Evolutionary conservation across 2,329 filamentous ascomycete genomes (phyloP).

Genomic region (Sporothrix globosa): DNA sequence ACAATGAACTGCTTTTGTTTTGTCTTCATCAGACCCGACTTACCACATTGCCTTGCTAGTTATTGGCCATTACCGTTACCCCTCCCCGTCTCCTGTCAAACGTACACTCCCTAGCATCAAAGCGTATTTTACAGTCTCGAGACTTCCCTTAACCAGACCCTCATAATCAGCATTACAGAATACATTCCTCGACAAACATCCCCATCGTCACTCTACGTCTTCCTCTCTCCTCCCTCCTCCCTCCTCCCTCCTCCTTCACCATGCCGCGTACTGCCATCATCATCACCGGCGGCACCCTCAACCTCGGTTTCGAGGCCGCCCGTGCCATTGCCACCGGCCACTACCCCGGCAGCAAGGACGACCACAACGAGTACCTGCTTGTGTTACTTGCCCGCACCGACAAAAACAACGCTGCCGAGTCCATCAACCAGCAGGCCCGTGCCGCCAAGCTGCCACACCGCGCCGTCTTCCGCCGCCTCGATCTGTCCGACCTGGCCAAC

Average conservation of each 20-base stretch:
- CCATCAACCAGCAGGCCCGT: slow-evolving; percentile 4
- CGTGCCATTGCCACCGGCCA: slow-evolving; percentile 25
- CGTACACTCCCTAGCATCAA: too few relatives aligned
- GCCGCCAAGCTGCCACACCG: not conserved
- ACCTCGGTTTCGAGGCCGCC: slow-evolving; percentile 30
- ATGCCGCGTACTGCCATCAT: slow-evolving; percentile 27
- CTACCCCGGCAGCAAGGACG: slow-evolving; percentile 22
- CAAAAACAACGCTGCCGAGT: slow-evolving; percentile 19
- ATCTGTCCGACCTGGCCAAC: slow-evolving; percentile 26
- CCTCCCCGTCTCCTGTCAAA: not conserved
- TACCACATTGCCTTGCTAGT: too few relatives aligned
- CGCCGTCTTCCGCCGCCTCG: slow-evolving; percentile 26
- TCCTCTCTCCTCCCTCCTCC: not conserved
- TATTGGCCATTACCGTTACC: too few relatives aligned
- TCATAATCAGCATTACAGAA: not conserved
- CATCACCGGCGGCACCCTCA: slow-evolving; percentile 31
- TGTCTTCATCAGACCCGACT: too few relatives aligned
- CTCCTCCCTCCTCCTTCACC: not conserved
- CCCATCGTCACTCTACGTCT: not conserved
- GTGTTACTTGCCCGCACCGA: slow-evolving; percentile 25
- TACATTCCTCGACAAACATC: not conserved
- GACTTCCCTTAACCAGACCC: not conserved
- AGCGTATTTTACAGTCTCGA: too few relatives aligned
- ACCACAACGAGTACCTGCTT: slow-evolving; percentile 14
- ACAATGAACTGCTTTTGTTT: too few relatives aligned